Evolutionary conservation across 2,329 filamentous ascomycete species (phyloP).

Genomic region (Peltaster fructicola): DNA sequence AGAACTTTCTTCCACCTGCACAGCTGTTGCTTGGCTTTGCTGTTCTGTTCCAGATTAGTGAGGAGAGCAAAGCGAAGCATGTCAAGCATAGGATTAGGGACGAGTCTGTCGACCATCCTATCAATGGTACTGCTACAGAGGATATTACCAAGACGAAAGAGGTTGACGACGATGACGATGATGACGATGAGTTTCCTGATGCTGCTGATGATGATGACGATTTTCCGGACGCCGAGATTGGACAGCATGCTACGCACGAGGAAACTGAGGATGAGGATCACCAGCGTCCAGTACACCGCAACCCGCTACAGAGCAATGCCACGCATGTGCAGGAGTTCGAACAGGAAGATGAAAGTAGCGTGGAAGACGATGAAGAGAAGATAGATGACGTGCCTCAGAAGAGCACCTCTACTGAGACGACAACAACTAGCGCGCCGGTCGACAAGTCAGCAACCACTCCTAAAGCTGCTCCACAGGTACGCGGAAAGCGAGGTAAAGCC

Average conservation of each 20-base stretch:
- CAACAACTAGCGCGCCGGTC: slow-evolving; percentile 8
- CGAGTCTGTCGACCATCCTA: too few relatives aligned
- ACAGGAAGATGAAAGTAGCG: slow-evolving; percentile 11
- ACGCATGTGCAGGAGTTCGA: slow-evolving; percentile 12
- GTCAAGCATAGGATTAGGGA: slow-evolving; percentile 51
- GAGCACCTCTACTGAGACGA: too few relatives aligned
- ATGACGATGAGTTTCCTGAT: slow-evolving; percentile 26
- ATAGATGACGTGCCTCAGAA: slow-evolving; percentile 8
- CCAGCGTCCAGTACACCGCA: slow-evolving; percentile 1
- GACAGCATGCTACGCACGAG: slow-evolving; percentile 8
- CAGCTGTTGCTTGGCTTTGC: slow-evolving; percentile 78
- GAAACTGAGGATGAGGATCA: slow-evolving; percentile 14
- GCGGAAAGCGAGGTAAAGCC: slow-evolving; percentile 64
- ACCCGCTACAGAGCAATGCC: slow-evolving; percentile 5
- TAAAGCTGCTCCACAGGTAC: slow-evolving; percentile 23
- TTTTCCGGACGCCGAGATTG: slow-evolving; percentile 5
- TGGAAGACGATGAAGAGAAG: slow-evolving; percentile 13
- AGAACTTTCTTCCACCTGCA: slow-evolving; percentile 78
- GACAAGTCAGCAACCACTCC: slow-evolving; percentile 14
- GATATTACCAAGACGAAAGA: slow-evolving; percentile 11
- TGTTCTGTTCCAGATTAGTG: slow-evolving; percentile 73
- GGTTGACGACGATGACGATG: slow-evolving; percentile 26
- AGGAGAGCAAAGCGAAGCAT: slow-evolving; percentile 69
- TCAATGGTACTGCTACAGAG: slow-evolving; percentile 8
- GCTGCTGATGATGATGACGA: slow-evolving; percentile 10